A percentile compares a stretch with the other conserved stretches of the same genome.
phyloP scores from a whole-genome alignment of 257 asterid genomes.

The Hygrophila difformis region DNA sequence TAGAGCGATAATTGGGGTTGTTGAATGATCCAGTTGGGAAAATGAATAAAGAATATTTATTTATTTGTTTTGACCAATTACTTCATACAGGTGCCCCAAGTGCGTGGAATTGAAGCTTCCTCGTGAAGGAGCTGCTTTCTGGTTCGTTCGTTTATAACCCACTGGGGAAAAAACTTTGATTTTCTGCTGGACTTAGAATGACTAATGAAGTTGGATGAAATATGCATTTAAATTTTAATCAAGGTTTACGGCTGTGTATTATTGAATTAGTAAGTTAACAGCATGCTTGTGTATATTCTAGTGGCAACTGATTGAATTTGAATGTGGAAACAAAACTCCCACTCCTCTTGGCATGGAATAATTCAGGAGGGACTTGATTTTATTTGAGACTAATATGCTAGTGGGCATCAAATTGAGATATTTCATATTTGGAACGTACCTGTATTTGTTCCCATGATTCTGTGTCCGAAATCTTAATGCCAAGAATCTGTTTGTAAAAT shows the following conservation, averaged over 20 bases:
- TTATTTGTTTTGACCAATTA: slow-evolving; percentile 11
- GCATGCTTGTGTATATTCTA: not conserved
- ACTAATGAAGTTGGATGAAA: slow-evolving; percentile 1
- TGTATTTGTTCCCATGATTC: no score
- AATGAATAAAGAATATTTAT: not conserved
- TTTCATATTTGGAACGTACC: no score
- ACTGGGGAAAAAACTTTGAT: no score
- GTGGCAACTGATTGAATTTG: slow-evolving; percentile 1
- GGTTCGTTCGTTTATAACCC: slow-evolving; percentile 61
- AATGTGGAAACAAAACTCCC: not conserved
- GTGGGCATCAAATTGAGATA: no score
- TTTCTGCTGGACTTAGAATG: no score
- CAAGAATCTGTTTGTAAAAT: no score
- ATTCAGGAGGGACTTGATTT: no score
- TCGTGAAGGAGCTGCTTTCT: slow-evolving; percentile 90
- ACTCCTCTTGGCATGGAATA: not conserved
- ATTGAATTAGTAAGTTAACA: not conserved
- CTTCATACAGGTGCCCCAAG: slow-evolving; percentile 71
- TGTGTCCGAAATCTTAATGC: no score
- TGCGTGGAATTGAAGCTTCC: slow-evolving; percentile 89
- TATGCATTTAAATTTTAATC: not conserved
- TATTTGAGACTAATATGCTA: no score
- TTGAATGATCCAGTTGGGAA: slow-evolving; percentile 3
- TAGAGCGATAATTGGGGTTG: slow-evolving; percentile 1
- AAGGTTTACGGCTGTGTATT: not conserved